These are phyloP conservation scores for Poronia punctata DNA, from an alignment of 495 filamentous ascomycete species.

Conservation along the genomic window DNA sequence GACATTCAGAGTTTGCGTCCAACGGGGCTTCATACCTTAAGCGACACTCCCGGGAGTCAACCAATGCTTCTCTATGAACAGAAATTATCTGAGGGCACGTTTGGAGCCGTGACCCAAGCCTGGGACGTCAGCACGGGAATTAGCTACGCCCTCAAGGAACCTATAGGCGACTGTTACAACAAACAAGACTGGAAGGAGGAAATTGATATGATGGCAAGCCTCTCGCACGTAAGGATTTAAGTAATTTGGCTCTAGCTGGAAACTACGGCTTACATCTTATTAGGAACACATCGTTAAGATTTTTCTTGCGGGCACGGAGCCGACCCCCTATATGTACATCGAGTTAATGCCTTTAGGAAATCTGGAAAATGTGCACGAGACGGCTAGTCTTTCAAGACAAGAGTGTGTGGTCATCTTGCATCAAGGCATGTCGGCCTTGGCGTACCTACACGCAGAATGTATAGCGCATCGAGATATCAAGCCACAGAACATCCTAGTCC, in stretches of 20 bases:
- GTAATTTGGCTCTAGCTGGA: background rate
- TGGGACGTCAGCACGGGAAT: background rate
- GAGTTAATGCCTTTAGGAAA: background rate
- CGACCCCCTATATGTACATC: background rate
- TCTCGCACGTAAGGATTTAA: background rate
- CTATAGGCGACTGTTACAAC: background rate
- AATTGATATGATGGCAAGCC: background rate
- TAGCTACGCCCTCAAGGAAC: background rate
- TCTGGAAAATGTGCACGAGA: background rate
- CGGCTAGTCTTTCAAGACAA: background rate
- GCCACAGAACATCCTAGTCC: conserved; percentile 1
- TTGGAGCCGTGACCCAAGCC: background rate
- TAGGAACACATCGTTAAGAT: background rate
- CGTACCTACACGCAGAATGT: background rate
- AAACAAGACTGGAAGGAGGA: background rate
- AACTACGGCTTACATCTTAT: background rate
- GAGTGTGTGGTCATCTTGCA: background rate
- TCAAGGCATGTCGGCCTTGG: background rate
- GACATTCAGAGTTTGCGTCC: background rate
- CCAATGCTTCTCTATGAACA: background rate
- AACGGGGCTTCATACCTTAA: background rate
- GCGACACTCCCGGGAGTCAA: background rate
- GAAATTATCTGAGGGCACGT: background rate
- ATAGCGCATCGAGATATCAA: conserved; percentile 4
- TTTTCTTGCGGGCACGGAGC: background rate